Conservation (phyloP, 2,329 filamentous ascomycete species). For the Exserohilum turcica region DNA sequence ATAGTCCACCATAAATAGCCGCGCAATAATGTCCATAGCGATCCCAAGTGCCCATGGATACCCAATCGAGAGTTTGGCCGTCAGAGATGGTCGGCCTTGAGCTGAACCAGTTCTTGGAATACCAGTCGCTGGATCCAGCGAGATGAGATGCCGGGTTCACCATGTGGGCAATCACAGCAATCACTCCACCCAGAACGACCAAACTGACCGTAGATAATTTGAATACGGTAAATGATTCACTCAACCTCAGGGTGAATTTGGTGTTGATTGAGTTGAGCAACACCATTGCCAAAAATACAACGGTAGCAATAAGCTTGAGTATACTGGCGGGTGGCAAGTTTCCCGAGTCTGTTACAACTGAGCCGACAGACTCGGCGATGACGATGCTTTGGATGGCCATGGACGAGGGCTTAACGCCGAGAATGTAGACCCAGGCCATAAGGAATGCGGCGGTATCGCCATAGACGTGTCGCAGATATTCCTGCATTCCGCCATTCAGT, state of each 20-base stretch:
- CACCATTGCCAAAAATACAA: conserved; percentile 48
- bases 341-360: conserved; percentile 51
- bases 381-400: conserved; percentile 68
- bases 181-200: conserved; percentile 38
- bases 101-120: conserved; percentile 60
- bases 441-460: conserved; percentile 67
- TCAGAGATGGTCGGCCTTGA: conserved; percentile 58
- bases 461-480: conserved; percentile 65
- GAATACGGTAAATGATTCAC: conserved; percentile 51
- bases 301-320: conserved; percentile 47
- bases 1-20: conserved; percentile 66
- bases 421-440: conserved; percentile 69
- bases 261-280: conserved; percentile 53
- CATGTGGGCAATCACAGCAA: conserved; percentile 39
- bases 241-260: conserved; percentile 48
- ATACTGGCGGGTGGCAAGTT: conserved; percentile 18
- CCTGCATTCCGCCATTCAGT: conserved; percentile 67
- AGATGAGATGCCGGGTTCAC: conserved; percentile 35
- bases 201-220: conserved; percentile 42
- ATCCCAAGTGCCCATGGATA: conserved; percentile 59
- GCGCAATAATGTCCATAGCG: conserved; percentile 64
- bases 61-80: conserved; percentile 41
- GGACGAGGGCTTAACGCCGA: conserved; percentile 68
- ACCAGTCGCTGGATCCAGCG: conserved; percentile 43
- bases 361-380: conserved; percentile 57